Percentiles rank a stretch among this genome's conserved stretches.
phyloP scores from a whole-genome alignment of 1,139 yeast species.

The Pichia sp. region DNA sequence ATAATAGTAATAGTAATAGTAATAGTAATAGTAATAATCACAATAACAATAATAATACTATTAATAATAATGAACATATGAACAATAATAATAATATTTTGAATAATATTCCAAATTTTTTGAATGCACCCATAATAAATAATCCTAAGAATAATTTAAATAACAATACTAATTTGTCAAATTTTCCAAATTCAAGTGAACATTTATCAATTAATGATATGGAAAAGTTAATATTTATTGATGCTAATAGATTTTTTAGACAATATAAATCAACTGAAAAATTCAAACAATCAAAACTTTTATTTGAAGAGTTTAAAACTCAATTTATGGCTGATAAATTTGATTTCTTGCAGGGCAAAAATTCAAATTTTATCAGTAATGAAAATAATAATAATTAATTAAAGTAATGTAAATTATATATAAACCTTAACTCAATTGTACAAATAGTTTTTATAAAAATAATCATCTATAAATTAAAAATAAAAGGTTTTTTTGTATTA shows the following conservation, averaged over 20 bases:
- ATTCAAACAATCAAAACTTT: constrained; percentile 43
- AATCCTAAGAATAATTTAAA: neutral
- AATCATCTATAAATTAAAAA: too few relatives aligned
- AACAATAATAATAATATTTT: neutral
- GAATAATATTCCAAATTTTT: neutral
- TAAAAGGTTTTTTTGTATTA: too few relatives aligned
- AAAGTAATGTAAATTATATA: too few relatives aligned
- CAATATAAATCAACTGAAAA: constrained; percentile 33
- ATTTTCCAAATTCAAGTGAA: neutral
- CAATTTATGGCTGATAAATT: constrained; percentile 45
- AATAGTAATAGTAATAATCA: neutral
- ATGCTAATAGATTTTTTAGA: constrained; percentile 44
- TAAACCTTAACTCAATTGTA: too few relatives aligned
- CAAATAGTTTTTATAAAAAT: too few relatives aligned
- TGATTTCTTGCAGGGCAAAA: neutral
- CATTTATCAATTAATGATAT: constrained; percentile 39
- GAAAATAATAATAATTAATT: neutral
- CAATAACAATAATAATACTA: neutral
- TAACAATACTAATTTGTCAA: neutral
- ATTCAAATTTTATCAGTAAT: neutral
- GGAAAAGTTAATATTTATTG: constrained; percentile 43
- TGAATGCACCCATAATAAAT: neutral
- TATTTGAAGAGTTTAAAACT: constrained; percentile 45
- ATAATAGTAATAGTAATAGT: neutral
- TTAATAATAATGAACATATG: neutral